Percentiles rank a stretch among this genome's conserved stretches.
Conservation (phyloP, 306 rosid genomes). For the Casuarina glauca region DNA sequence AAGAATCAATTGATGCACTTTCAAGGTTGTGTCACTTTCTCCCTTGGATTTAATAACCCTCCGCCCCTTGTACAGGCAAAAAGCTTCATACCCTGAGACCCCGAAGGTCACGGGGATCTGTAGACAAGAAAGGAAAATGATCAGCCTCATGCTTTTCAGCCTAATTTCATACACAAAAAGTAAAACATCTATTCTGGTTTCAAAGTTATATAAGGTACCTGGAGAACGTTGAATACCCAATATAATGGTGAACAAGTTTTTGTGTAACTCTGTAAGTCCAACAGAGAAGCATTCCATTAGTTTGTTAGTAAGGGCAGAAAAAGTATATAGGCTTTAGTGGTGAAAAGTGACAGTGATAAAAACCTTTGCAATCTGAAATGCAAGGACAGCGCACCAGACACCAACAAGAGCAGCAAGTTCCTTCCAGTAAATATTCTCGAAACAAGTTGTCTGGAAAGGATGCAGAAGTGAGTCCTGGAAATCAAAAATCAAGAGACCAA, state of each 20-base stretch:
- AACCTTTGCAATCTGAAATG: conserved; percentile 76
- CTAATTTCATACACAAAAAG: no score
- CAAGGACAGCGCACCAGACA: conserved; percentile 84
- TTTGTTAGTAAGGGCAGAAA: neutral
- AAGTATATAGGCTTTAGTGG: neutral
- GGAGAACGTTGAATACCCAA: conserved; percentile 55
- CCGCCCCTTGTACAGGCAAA: conserved; percentile 61
- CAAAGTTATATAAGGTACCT: conserved; percentile 36
- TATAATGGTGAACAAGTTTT: conserved; percentile 48
- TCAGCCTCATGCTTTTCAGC: neutral
- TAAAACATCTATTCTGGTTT: neutral
- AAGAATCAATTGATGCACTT: conserved; percentile 43
- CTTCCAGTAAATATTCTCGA: conserved; percentile 79
- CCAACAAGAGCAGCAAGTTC: conserved; percentile 76
- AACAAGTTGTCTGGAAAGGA: conserved; percentile 62
- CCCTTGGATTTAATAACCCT: conserved; percentile 69
- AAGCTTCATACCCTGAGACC: conserved; percentile 69
- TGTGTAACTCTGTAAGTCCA: conserved; percentile 45
- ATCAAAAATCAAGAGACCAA: neutral
- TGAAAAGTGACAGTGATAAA: neutral
- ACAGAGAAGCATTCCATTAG: neutral
- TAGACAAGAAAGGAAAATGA: conserved; percentile 4
- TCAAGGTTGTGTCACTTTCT: conserved; percentile 38
- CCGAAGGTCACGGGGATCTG: conserved; percentile 80
- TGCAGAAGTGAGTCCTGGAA: conserved; percentile 10